These are phyloP conservation scores for Coemansia furcata DNA, from an alignment of 192 early-diverging fungal species.

Conservation along the genomic window DNA sequence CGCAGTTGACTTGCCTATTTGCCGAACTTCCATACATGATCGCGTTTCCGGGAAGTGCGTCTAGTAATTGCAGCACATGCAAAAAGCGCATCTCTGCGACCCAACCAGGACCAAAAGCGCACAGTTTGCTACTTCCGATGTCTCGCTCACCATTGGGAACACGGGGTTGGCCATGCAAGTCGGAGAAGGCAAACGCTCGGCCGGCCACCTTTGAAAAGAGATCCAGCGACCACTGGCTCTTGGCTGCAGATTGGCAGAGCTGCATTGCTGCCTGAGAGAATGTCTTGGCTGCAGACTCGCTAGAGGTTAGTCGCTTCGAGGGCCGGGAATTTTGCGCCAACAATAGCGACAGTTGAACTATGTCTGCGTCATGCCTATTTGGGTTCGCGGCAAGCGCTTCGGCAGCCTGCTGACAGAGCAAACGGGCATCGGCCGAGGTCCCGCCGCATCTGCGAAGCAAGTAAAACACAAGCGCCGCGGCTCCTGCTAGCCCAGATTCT, in stretches of 20 bases:
- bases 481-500: slow-evolving; percentile 27
- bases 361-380: slow-evolving; percentile 10
- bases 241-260: slow-evolving; percentile 27
- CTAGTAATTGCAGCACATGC: slow-evolving; percentile 23
- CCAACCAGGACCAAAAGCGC: slow-evolving; percentile 22
- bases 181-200: slow-evolving; percentile 3
- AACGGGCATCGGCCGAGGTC: slow-evolving; percentile 3
- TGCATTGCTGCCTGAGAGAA: slow-evolving; percentile 9
- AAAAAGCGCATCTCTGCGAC: slow-evolving; percentile 26
- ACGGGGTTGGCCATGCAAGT: neutral
- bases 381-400: slow-evolving; percentile 19
- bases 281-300: slow-evolving; percentile 2
- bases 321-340: slow-evolving; percentile 18
- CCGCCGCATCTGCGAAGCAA: slow-evolving; percentile 13
- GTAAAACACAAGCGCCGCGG: slow-evolving; percentile 24
- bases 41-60: slow-evolving; percentile 6
- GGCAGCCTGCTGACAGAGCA: slow-evolving; percentile 34
- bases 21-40: neutral
- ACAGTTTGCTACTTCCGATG: neutral
- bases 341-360: slow-evolving; percentile 13
- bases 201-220: slow-evolving; percentile 12
- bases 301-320: neutral
- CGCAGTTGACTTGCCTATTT: neutral
- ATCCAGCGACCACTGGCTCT: slow-evolving; percentile 17
- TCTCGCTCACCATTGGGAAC: neutral